These are phyloP conservation scores for Colletotrichum plurivorum DNA, from an alignment of 2,329 filamentous ascomycete genomes.

Conservation along the genomic window DNA sequence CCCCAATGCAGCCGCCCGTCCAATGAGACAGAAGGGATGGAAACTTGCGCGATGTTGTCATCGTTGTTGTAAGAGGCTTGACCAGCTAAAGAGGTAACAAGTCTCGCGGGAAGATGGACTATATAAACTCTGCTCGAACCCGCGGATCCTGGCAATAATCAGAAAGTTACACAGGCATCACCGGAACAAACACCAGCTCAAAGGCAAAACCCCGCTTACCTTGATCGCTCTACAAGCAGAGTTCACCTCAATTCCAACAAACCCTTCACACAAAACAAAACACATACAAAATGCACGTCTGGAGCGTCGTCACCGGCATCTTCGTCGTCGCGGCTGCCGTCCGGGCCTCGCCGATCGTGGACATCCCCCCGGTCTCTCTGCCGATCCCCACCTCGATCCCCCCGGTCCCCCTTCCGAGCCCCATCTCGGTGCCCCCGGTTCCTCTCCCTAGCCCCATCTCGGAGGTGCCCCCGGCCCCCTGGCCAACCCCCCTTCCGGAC, in stretches of 20 bases:
- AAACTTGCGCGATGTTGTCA: not conserved
- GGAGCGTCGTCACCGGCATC: not conserved
- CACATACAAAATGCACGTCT: not conserved
- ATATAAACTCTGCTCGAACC: too few relatives aligned
- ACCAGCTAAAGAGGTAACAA: too few relatives aligned
- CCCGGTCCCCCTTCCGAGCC: too few relatives aligned
- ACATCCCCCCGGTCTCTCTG: not conserved
- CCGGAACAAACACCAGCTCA: too few relatives aligned
- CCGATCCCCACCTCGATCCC: too few relatives aligned
- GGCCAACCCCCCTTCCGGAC: not conserved
- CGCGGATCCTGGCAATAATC: too few relatives aligned
- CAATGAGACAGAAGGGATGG: constrained; percentile 1
- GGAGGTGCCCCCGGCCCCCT: not conserved
- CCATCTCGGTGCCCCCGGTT: too few relatives aligned
- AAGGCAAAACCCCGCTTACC: too few relatives aligned
- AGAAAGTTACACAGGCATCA: too few relatives aligned
- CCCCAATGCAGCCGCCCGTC: not conserved
- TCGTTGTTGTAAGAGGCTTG: too few relatives aligned
- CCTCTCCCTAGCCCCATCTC: too few relatives aligned
- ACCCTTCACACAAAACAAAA: not conserved
- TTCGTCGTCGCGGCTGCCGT: not conserved
- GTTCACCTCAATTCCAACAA: not conserved
- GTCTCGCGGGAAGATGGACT: too few relatives aligned
- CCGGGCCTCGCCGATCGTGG: not conserved
- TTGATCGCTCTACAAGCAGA: not conserved